These are phyloP conservation scores for Fusarium zealandicum DNA, from an alignment of 2,329 filamentous ascomycete species.

Conservation along the genomic window DNA sequence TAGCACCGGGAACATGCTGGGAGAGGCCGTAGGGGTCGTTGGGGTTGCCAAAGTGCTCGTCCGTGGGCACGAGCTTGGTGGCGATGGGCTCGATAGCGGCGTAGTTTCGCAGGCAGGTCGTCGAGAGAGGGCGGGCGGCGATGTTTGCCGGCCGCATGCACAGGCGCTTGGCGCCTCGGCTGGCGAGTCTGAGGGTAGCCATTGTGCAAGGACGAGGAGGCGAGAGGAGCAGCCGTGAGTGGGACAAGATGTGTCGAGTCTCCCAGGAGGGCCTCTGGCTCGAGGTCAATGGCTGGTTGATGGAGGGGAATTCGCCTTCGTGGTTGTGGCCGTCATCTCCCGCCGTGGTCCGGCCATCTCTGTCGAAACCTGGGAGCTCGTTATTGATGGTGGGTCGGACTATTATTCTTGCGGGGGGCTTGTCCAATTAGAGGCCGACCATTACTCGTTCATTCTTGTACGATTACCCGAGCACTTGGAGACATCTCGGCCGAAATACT, in stretches of 20 bases:
- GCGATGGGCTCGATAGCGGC: conserved; percentile 60
- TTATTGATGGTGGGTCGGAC: conserved; percentile 42
- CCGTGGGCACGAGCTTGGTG: conserved; percentile 70
- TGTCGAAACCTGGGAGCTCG: conserved; percentile 45
- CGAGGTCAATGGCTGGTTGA: conserved; percentile 47
- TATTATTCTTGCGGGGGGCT: conserved; percentile 42
- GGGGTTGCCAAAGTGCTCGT: conserved; percentile 67
- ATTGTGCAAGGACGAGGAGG: conserved; percentile 57
- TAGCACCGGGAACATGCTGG: conserved; percentile 50
- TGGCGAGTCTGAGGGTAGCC: conserved; percentile 77
- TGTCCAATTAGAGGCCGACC: conserved; percentile 41
- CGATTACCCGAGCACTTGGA: conserved; percentile 15
- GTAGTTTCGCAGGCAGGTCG: conserved; percentile 67
- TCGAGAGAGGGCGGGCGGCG: conserved; percentile 68
- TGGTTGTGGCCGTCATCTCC: conserved; percentile 46
- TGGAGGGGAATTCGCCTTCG: conserved; percentile 44
- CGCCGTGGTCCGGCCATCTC: conserved; percentile 35
- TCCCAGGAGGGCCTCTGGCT: conserved; percentile 47
- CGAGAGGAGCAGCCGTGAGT: conserved; percentile 41
- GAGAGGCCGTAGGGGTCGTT: conserved; percentile 57
- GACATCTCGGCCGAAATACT: conserved; percentile 7
- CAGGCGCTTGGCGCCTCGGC: conserved; percentile 73
- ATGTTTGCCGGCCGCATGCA: conserved; percentile 58
- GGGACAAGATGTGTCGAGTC: conserved; percentile 40
- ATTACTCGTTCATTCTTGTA: conserved; percentile 42